Percentiles rank a stretch among this genome's conserved stretches.
These are phyloP conservation scores for Daldinia vernicosa DNA, from an alignment of 495 filamentous ascomycete species.

Conservation along the genomic window DNA sequence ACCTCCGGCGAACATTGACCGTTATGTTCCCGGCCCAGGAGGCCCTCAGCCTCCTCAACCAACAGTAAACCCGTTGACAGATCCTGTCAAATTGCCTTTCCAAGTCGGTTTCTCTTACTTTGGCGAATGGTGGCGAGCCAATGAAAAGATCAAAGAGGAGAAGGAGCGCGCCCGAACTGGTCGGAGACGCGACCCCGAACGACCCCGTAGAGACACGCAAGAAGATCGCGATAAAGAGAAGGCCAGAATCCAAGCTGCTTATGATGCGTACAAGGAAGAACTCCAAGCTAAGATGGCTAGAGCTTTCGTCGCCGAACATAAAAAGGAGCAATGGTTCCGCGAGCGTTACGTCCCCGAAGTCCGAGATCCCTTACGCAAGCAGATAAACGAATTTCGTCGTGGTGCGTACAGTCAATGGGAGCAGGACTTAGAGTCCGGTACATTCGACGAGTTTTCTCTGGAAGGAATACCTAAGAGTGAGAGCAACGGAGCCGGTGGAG, in stretches of 20 bases:
- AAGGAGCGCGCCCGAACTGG: conserved; percentile 80
- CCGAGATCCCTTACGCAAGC: conserved; percentile 70
- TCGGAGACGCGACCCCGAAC: conserved; percentile 73
- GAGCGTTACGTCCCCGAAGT: conserved; percentile 91
- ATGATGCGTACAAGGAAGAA: conserved; percentile 94
- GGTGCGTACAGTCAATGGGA: conserved; percentile 84
- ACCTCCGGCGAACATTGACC: conserved; percentile 82
- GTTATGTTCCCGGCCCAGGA: conserved; percentile 92
- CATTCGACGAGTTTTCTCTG: conserved; percentile 92
- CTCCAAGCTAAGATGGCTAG: conserved; percentile 90
- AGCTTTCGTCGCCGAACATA: conserved; percentile 87
- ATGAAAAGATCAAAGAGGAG: conserved; percentile 87
- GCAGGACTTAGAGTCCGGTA: conserved; percentile 77
- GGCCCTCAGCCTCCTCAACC: conserved; percentile 60
- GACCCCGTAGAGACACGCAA: conserved; percentile 76
- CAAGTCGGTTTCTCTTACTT: conserved; percentile 98
- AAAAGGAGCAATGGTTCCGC: conserved; percentile 96
- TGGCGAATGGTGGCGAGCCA: conserved; percentile 93
- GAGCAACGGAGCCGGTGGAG: conserved; percentile 83
- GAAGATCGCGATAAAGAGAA: conserved; percentile 92
- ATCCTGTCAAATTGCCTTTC: conserved; percentile 85
- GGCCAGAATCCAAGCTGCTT: conserved; percentile 87
- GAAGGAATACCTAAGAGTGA: conserved; percentile 96
- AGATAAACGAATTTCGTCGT: conserved; percentile 78
- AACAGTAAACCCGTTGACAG: conserved; percentile 76